These are phyloP conservation scores for Eucalyptus dawsonii DNA, from an alignment of 345 rosid genomes.

Conservation along the genomic window DNA sequence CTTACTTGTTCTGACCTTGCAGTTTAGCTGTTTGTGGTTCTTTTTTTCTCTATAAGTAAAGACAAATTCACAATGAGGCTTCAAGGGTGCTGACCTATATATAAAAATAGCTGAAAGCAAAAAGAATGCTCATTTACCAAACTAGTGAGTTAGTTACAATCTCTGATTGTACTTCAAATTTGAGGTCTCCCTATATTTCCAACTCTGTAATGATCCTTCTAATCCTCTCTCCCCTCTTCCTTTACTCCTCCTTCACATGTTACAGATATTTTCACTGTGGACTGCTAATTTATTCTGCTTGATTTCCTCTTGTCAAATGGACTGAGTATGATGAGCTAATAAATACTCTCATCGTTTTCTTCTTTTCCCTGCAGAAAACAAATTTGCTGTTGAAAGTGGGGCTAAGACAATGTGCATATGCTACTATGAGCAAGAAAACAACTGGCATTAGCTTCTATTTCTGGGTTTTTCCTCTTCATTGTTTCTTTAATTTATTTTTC, in stretches of 20 bases:
- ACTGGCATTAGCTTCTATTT: conserved; percentile 34
- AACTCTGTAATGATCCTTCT: neutral
- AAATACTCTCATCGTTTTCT: neutral
- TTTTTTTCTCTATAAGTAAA: neutral
- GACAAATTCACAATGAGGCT: neutral
- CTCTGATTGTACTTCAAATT: neutral
- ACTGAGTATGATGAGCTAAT: neutral
- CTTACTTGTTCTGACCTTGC: neutral
- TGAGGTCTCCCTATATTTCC: neutral
- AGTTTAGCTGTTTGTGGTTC: neutral
- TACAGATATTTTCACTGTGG: neutral
- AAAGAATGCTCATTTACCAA: neutral
- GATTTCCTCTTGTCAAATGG: neutral
- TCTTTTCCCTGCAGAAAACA: conserved; percentile 46
- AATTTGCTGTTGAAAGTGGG: conserved; percentile 96
- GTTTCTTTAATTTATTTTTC: neutral
- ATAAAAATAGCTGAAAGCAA: neutral
- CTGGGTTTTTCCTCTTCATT: neutral
- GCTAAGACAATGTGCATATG: conserved; percentile 95
- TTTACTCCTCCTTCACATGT: neutral
- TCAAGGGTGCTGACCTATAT: neutral
- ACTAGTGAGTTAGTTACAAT: neutral
- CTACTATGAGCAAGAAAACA: conserved; percentile 97
- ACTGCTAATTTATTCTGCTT: neutral
- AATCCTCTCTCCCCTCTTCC: neutral